Conservation (phyloP, 768 basidiomycete species). For the Amanita muscaria region DNA sequence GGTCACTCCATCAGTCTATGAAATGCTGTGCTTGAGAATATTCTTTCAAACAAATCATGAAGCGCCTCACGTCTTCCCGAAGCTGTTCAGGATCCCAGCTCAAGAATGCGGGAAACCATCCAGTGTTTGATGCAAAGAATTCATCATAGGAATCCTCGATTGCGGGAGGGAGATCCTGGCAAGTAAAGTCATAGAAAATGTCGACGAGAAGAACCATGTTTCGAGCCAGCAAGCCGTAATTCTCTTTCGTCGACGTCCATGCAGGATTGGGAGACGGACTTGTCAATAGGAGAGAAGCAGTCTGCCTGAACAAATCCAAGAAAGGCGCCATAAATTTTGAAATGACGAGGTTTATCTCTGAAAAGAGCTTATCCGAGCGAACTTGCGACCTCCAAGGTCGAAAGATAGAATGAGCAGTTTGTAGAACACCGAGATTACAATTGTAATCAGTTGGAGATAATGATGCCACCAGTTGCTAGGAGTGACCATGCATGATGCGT, state of each 20-base stretch:
- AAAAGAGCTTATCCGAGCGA: constrained; percentile 78
- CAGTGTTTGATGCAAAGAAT: constrained; percentile 65
- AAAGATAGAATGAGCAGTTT: constrained; percentile 96
- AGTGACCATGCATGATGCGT: constrained; percentile 1
- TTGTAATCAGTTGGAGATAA: constrained; percentile 77
- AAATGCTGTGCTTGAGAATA: constrained; percentile 1
- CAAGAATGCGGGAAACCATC: constrained; percentile 76
- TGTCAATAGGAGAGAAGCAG: constrained; percentile 43
- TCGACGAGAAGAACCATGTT: constrained; percentile 73
- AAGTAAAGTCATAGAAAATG: constrained; percentile 89
- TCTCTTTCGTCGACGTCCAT: constrained; percentile 26
- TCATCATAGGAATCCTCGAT: constrained; percentile 82
- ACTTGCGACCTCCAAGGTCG: constrained; percentile 87
- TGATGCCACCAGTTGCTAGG: constrained; percentile 81
- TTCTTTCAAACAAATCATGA: constrained; percentile 18
- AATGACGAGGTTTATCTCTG: constrained; percentile 88
- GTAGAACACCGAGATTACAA: constrained; percentile 81
- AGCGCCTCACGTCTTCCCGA: constrained; percentile 47
- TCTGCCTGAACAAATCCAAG: constrained; percentile 71
- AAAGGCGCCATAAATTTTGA: constrained; percentile 77
- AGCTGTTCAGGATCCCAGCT: constrained; percentile 69
- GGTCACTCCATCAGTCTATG: constrained; percentile 67
- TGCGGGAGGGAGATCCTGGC: constrained; percentile 90
- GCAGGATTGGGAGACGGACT: constrained; percentile 27
- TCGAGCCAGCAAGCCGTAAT: constrained; percentile 52